Base-by-base conservation (phyloP, 805 yeast species). In the Babjeviella inositovora region DNA sequence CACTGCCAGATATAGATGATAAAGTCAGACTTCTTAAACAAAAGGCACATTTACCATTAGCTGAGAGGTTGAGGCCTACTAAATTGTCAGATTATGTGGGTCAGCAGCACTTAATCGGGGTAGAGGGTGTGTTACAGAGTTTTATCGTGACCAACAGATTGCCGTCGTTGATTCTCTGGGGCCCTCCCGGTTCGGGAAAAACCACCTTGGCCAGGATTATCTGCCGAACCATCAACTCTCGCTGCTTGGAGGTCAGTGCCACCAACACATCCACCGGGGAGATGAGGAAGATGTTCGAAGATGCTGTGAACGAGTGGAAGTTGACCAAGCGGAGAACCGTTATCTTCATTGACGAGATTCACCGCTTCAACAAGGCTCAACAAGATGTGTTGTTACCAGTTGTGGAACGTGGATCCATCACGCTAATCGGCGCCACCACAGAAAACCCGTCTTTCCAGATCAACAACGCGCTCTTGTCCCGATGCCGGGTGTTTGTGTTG, bases 141-240 rank as follows among this genome's bases (percentile, higher is more conserved):
- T 77, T 77, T 29, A 56, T 85, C 2, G 57, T 61, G 17, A 48
- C 62, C 46, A 67, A 74, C n/a, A 53, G 57, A 22, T 53, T 79
- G 6, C 96, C 96, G 1, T 82, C 95, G 0, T 60, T 90, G 69
- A 69, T 90, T 2, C 49, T 90, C 5, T 77, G 90, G 79, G 99
- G 99, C 0, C 93, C 93, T 1, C 93, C 96, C 2, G 98, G 98
- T 0, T 85, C 82, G 3, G 87, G 90, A 57, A 90, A 90, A 41
- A 90, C 98, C 0, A 75, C 95, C 0, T 41, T 90, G 14, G 53
- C 54, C 3, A 34, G 62, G 19, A 61, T 74, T 17, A 47, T 77
- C n/a, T 72, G 84, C 0, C 38, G 48, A 9, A 48, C 55, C n/a
- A 50, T 68, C 2, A 53, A 56, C 20, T 54, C 69, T 21, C 53